phyloP scores from a whole-genome alignment of 2,329 filamentous ascomycete genomes.

The Aspergillus niger region DNA sequence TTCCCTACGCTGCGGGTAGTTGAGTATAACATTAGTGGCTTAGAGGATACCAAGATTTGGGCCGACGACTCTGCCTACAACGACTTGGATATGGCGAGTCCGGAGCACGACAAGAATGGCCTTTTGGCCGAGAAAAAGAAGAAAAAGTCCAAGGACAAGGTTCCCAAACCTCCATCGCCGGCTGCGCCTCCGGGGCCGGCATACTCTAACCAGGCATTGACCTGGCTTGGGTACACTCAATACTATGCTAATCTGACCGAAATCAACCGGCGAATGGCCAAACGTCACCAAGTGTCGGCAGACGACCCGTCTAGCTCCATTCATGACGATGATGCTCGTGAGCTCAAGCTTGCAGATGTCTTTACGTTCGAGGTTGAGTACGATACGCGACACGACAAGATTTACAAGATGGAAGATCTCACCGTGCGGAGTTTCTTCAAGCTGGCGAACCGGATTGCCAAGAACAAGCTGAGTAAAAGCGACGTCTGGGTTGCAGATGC shows the following conservation, averaged over 20 bases:
- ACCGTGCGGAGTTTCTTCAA: conserved; percentile 80
- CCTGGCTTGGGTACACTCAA: conserved; percentile 78
- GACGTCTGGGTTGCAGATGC: conserved; percentile 26
- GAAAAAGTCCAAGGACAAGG: conserved; percentile 60
- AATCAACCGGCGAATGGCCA: conserved; percentile 72
- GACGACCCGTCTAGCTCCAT: conserved; percentile 3
- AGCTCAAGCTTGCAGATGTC: conserved; percentile 57
- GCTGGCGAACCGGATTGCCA: conserved; percentile 76
- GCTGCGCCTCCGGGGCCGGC: conserved; percentile 78
- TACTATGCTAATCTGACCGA: conserved; percentile 93
- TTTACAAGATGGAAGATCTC: conserved; percentile 77
- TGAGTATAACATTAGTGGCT: conserved; percentile 85
- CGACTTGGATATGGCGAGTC: background rate
- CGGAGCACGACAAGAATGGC: conserved; percentile 12
- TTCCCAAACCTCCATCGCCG: conserved; percentile 73
- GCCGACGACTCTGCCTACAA: conserved; percentile 16
- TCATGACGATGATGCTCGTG: conserved; percentile 30
- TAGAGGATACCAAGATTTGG: conserved; percentile 58
- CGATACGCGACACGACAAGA: conserved; percentile 72
- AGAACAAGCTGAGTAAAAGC: conserved; percentile 32
- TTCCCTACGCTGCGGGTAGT: conserved; percentile 87
- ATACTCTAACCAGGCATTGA: conserved; percentile 81
- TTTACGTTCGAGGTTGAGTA: conserved; percentile 85
- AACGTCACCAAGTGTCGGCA: conserved; percentile 12
- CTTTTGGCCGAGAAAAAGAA: conserved; percentile 45